Conservation (phyloP, 2,329 filamentous ascomycete species). For the Penicillium sp. region DNA sequence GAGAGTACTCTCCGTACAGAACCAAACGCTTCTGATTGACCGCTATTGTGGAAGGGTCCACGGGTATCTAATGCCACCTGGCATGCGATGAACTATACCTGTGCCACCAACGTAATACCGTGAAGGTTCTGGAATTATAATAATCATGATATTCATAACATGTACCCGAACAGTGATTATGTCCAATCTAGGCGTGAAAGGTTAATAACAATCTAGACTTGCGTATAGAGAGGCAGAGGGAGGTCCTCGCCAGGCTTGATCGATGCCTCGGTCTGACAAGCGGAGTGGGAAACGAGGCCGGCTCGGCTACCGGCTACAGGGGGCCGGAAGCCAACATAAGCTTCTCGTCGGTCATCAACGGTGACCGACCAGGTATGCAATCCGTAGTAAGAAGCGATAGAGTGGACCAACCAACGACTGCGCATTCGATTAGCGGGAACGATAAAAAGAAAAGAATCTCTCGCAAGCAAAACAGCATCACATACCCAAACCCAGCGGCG, state of each 20-base stretch:
- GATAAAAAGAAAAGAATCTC: slow-evolving; percentile 2
- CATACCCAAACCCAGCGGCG: slow-evolving; percentile 78
- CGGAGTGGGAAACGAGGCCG: slow-evolving; percentile 28
- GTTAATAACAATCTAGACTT: slow-evolving; percentile 28
- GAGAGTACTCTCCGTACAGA: too few species aligned
- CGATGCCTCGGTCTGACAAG: slow-evolving; percentile 29
- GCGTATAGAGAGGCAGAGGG: slow-evolving; percentile 40
- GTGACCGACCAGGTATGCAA: slow-evolving; percentile 80
- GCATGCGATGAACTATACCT: too few species aligned
- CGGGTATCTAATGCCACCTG: too few species aligned
- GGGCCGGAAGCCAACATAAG: slow-evolving; percentile 72
- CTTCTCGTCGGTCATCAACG: slow-evolving; percentile 70
- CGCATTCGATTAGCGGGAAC: slow-evolving; percentile 15
- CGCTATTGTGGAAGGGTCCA: too few species aligned
- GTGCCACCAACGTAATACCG: too few species aligned
- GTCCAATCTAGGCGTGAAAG: slow-evolving; percentile 1
- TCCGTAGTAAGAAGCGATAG: slow-evolving; percentile 89
- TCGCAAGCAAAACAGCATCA: slow-evolving; percentile 21
- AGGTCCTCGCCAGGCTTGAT: slow-evolving; percentile 39
- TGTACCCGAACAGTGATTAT: not conserved
- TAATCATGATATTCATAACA: slow-evolving; percentile 4
- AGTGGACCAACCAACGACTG: slow-evolving; percentile 89
- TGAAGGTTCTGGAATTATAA: not conserved
- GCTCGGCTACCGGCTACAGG: slow-evolving; percentile 29
- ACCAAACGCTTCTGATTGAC: too few species aligned